Evolutionary conservation across 2,329 filamentous ascomycete species (phyloP), one percentile per base, ranked within the genome.

Genomic region (Ascochyta clinopodiicola): DNA sequence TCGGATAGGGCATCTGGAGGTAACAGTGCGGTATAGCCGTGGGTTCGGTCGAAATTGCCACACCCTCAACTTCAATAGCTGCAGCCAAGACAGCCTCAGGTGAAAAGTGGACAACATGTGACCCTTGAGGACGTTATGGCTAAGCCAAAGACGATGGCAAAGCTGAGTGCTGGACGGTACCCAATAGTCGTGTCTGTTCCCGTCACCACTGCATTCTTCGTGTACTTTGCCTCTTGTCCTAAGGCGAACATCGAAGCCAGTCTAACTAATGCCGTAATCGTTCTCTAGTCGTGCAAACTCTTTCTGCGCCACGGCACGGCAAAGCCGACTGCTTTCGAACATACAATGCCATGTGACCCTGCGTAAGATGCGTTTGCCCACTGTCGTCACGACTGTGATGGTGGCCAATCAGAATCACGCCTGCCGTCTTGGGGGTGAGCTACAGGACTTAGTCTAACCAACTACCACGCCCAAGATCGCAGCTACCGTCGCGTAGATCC

Each of bases 401-500:
- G 29, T 24, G 32, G n/a, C 50, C 50, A 57, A 57, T 54, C 49
- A 57, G 21, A 12, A 34, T 19, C 39, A 44, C 25, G 21, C 39
- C 35, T 57, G 44, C 43, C 54, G 48, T 57, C 43, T 51, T 57
- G 47, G 44, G 27, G 4, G 22, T 49, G 37, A 43, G 42, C 49
- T 57, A 49, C 24, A 27, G 40, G 45, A 29, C 45, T 36, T 56
- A 56, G 52, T 56, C 52, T 56, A 56, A 51, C 36, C 52, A 54
- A 35, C 31, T 31, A n/a, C 44, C 45, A 50, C 31, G 38, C 29
- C 37, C 31, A n/a, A 46, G 55, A 57, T 54, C 55, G 55, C 44
- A 57, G 40, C 55, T 54, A 44, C 44, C 27, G 27, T 57, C 54
- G 54, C 54, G 39, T 57, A 57, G 48, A 57, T 57, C 54, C 48